Conservation (phyloP, 164 flowering plant species). For the Tetrastigma voinierianum region DNA sequence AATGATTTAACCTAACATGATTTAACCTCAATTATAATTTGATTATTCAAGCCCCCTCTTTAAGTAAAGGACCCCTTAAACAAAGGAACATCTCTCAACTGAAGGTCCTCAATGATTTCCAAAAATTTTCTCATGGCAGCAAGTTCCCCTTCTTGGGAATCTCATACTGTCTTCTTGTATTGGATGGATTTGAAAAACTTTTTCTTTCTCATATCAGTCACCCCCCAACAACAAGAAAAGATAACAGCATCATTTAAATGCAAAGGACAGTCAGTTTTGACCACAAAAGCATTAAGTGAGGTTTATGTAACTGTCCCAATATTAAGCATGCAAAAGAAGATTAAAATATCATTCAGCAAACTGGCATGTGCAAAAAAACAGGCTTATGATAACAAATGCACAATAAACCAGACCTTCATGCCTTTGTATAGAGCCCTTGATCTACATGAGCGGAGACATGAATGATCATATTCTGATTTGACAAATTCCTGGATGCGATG, state of each 20-base stretch:
- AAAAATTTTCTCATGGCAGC: too few species aligned
- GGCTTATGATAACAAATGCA: not conserved
- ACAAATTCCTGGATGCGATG: constrained; percentile 84
- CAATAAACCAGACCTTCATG: constrained; percentile 69
- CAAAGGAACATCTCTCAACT: too few species aligned
- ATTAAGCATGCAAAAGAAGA: not conserved
- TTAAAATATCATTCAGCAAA: not conserved
- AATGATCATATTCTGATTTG: constrained; percentile 93
- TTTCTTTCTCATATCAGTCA: not conserved
- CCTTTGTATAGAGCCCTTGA: constrained; percentile 95
- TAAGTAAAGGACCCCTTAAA: too few species aligned
- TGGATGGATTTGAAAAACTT: too few species aligned
- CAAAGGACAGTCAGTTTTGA: not conserved
- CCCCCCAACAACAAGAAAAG: too few species aligned
- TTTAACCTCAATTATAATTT: too few species aligned
- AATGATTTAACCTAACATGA: too few species aligned
- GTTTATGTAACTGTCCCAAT: not conserved
- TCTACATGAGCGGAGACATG: constrained; percentile 90
- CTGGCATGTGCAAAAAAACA: not conserved
- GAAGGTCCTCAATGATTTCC: too few species aligned
- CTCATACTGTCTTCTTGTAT: too few species aligned
- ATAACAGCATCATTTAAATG: not conserved
- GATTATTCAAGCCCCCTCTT: too few species aligned
- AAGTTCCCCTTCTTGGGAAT: too few species aligned
- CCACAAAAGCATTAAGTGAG: not conserved